phyloP scores from a whole-genome alignment of 83 land plant genomes.

The Picea mariana region DNA sequence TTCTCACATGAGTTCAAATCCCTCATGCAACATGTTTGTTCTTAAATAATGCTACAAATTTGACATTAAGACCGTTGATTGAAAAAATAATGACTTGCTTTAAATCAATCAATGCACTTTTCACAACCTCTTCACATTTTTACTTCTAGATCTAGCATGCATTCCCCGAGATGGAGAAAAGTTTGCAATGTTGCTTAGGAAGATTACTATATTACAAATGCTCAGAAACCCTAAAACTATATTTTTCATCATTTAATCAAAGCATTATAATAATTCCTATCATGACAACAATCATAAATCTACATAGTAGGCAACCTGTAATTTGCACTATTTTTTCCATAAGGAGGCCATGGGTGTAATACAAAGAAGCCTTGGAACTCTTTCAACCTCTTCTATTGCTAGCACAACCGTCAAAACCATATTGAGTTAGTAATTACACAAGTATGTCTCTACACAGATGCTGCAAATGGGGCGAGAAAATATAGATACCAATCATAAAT shows the following conservation, averaged over 20 bases:
- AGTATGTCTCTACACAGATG: too few relatives aligned
- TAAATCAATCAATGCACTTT: too few relatives aligned
- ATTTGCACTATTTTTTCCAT: background rate
- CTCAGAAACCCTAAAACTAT: background rate
- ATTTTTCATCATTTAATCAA: background rate
- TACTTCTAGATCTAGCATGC: background rate
- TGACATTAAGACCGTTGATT: too few relatives aligned
- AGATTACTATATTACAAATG: slow-evolving; percentile 19
- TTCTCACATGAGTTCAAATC: too few relatives aligned
- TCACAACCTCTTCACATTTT: background rate
- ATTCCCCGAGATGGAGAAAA: too few relatives aligned
- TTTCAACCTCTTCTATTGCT: background rate
- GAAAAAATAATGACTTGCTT: too few relatives aligned
- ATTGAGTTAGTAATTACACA: too few relatives aligned
- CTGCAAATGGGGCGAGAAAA: too few relatives aligned
- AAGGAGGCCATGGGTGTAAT: background rate
- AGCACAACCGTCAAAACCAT: background rate
- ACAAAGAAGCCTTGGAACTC: background rate
- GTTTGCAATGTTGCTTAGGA: too few relatives aligned
- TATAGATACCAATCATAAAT: too few relatives aligned
- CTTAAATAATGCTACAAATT: too few relatives aligned
- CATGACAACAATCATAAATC: slow-evolving; percentile 8
- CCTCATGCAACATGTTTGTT: too few relatives aligned
- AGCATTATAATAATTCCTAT: background rate
- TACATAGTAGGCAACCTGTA: slow-evolving; percentile 1